Evolutionary conservation across 75 land plant genomes (phyloP), one percentile per base, ranked within the genome.

Genomic region (Cunninghamia lanceolata): DNA sequence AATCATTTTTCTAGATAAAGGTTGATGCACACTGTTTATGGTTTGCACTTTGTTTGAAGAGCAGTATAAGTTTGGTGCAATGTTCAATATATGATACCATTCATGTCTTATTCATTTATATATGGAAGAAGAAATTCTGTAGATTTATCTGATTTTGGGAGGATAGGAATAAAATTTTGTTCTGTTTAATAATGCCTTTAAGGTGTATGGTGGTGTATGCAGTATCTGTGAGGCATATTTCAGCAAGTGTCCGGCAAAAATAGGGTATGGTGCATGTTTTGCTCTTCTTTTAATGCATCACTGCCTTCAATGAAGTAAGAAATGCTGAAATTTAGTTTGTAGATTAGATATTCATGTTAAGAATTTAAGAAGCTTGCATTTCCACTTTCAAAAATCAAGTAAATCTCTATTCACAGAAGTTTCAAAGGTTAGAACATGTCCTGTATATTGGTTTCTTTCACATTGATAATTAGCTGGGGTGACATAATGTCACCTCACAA

Each of bases 191-290:
- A 79, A 79, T 59, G 74, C 34, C 39, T 32, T 17, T 9, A 19
- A 34, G 16, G 15, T 52, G 47, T 13, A 39, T 36, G 40, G 42
- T 86, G 82, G 42, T 43, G 76, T 43, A 79, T 84, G 52, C 97
- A 97, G 99, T 86, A 95, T 98, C 71, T 98, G 99, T 89, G 99
- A 98, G 86, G 94, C 99, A 42, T 98, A 98, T 87, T 96, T 95
- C 87, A 92, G 90, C 87, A 98, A 98, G 82, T 82, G 92, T 66
- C 96, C 99, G n/a, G 85, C 84, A n/a, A 93, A 91, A 88, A 98
- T 92, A 77, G 99, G 97, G 99, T 97, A 97, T 88, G 39, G 5
- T 76, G 30, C 63, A 39, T 19, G 32, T 59, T 38, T 11, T 54
- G 78, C 25, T 9, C 43, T 83, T 45, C 39, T 47, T 83, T 38